Base-by-base conservation (phyloP, 2,329 filamentous ascomycete genomes). In the Stagonosporopsis chrysanthemi region DNA sequence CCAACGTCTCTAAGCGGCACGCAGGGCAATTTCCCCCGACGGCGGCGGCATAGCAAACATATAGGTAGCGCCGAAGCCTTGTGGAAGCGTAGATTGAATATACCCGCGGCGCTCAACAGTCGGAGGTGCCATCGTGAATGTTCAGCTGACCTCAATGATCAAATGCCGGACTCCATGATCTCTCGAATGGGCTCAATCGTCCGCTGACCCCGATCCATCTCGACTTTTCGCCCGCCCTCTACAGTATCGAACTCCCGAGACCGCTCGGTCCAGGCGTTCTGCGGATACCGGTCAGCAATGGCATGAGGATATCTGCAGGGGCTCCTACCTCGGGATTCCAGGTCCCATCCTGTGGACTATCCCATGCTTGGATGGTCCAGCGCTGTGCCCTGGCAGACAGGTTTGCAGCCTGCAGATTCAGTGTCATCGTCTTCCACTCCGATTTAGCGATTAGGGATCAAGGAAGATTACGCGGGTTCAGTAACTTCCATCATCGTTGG, bases 381-480 rank as follows among this genome's bases (percentile, higher is more conserved):
- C 53, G 55, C 43, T 69, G 65, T 4, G 57, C 58, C 11, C 52
- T 52, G 22, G 51, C 65, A 6, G 39, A 39, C 17, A 40, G 4
- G 1, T 61, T 62, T 1, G 47, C 48, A 6, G 47, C 6, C 29
- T 56, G 43, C 8, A 69, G 36, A 11, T 62, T 51, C n/a, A 63
- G 57, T n/a, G 49, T 63, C 39, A 41, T 70, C 65, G 3, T 60
- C 49, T 36, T 53, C 56, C 5, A 67, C 58, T 26, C 68, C 59
- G 6, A 73, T 56, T 15, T 56, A 57, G 1, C 63, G 60, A 35
- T 60, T 51, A 1, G 64, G 64, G 42, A 0, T 66, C 65, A 0
- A 72, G 66, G 42, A 66, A 70, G 40, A 65, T 40, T 3, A 55
- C 68, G 19, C 67, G 63, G 1, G 71, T 38, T 15, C 35, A 45